A percentile compares a stretch with the other conserved stretches of the same genome.
Conservation (phyloP, 2,329 filamentous ascomycete species). For the Trematosphaeria pertusa region DNA sequence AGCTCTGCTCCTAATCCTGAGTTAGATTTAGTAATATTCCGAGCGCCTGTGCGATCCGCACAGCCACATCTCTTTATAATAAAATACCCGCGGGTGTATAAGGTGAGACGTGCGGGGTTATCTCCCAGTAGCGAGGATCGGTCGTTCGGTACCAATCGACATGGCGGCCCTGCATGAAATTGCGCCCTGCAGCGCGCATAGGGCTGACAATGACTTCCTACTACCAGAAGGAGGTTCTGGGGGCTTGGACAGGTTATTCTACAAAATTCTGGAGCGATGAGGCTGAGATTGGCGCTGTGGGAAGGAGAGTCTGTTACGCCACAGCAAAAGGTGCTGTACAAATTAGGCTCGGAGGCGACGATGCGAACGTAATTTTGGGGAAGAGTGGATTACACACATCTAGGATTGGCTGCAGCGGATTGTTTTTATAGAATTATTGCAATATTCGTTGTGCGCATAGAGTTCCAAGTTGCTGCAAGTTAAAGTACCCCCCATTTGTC, state of each 20-base stretch:
- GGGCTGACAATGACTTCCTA: too few species aligned
- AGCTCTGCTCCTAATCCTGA: conserved; percentile 5
- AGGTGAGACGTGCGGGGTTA: neutral
- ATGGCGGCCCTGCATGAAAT: neutral
- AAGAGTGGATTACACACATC: conserved; percentile 1
- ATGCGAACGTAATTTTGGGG: conserved; percentile 8
- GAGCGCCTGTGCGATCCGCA: neutral
- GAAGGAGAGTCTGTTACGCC: neutral
- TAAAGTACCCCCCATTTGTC: too few species aligned
- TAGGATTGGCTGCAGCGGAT: neutral
- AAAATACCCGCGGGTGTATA: neutral
- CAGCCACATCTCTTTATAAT: neutral
- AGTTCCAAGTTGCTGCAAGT: too few species aligned
- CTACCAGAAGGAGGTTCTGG: too few species aligned
- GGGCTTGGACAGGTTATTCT: too few species aligned
- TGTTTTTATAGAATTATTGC: neutral
- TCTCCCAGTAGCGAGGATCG: neutral
- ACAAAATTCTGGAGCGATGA: too few species aligned
- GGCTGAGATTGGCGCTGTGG: too few species aligned
- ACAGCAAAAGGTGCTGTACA: conserved; percentile 4
- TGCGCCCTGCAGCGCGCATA: neutral
- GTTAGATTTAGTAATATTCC: conserved; percentile 1
- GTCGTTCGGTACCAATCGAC: neutral
- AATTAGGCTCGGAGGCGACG: conserved; percentile 3
- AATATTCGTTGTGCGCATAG: neutral